phyloP scores from a whole-genome alignment of 1,284 basidiomycete species.

The Rhizopogon parksii region DNA sequence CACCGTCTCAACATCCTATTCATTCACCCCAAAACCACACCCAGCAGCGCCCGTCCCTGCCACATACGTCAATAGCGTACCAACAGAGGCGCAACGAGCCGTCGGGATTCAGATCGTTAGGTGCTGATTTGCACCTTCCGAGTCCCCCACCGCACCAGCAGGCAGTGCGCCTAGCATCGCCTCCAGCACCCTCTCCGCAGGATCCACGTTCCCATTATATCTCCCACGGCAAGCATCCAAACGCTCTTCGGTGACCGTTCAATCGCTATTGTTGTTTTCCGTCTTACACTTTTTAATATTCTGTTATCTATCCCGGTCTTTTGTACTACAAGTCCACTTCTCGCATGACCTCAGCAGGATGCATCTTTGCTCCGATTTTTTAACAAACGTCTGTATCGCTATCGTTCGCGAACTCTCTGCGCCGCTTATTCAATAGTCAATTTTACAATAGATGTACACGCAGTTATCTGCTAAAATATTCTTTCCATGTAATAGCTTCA shows the following conservation, averaged over 20 bases:
- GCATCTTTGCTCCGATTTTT: slow-evolving; percentile 19
- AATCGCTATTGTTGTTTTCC: slow-evolving; percentile 12
- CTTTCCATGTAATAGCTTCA: slow-evolving; percentile 18
- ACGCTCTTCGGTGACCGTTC: slow-evolving; percentile 30
- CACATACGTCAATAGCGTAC: slow-evolving; percentile 23
- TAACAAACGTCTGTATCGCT: slow-evolving; percentile 27
- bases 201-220: slow-evolving; percentile 32
- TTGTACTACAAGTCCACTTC: slow-evolving; percentile 11
- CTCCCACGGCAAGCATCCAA: slow-evolving; percentile 32
- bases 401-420: slow-evolving; percentile 20
- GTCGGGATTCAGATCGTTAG: slow-evolving; percentile 26
- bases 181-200: slow-evolving; percentile 28
- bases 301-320: slow-evolving; percentile 22
- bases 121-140: slow-evolving; percentile 28
- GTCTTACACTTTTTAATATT: slow-evolving; percentile 12
- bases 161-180: slow-evolving; percentile 26
- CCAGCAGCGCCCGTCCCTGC: slow-evolving; percentile 23
- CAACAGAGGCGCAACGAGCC: slow-evolving; percentile 30
- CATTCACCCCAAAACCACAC: slow-evolving; percentile 27
- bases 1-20: slow-evolving; percentile 29
- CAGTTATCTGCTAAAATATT: slow-evolving; percentile 29
- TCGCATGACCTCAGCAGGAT: slow-evolving; percentile 18
- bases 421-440: slow-evolving; percentile 20
- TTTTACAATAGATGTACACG: slow-evolving; percentile 29
- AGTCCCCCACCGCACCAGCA: slow-evolving; percentile 25